Evolutionary conservation across 2,329 filamentous ascomycete genomes (phyloP), one percentile per base, ranked within the genome.

Genomic region (Fusarium humuli): DNA sequence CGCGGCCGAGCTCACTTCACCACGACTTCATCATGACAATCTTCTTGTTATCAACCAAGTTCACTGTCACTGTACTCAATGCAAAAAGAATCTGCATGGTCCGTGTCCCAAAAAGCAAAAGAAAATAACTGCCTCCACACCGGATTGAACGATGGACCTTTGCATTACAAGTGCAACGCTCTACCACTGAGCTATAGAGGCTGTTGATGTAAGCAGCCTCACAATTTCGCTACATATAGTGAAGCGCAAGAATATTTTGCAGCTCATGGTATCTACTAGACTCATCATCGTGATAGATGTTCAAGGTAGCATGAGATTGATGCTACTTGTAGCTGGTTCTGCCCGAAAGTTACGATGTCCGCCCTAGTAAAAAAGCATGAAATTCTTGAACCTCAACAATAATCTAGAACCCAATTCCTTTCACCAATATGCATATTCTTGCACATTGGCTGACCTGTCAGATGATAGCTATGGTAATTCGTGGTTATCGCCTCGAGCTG

Each of bases 101-200:
- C 12, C 6, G 13, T 23, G 14, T 32, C 18, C 0, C 20, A 41
- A 34, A 61, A 58, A 16, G 27, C 10, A 23, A 46, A 29, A 13
- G 1, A 62, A 22, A 11, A 3, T 25, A 14, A 37, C 2, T 64
- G 61, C 61, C 61, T 64, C 61, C 61, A 64, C 61, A 64, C 61
- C 49, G 61, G 61, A 64, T 64, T 64, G 61, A 63, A 64, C 61
- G 49, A 63, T 64, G 61, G 61, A 64, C 61, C 61, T 64, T 64
- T 63, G 61, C 61, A 64, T 64, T 64, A 64, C 61, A 64, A 63
- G 61, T 64, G 61, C 61, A 56, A 63, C 61, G 61, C 61, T 63
- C 61, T 63, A 63, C 61, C 61, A 63, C 61, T 63, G 61, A 63
- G 61, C 61, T 62, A 63, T 63, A 63, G 27, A 63, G 61, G 61